Evolutionary conservation across 192 early-diverging fungal species (phyloP), one percentile per base, ranked within the genome.

Genomic region (Phlyctochytrium planicorne): DNA sequence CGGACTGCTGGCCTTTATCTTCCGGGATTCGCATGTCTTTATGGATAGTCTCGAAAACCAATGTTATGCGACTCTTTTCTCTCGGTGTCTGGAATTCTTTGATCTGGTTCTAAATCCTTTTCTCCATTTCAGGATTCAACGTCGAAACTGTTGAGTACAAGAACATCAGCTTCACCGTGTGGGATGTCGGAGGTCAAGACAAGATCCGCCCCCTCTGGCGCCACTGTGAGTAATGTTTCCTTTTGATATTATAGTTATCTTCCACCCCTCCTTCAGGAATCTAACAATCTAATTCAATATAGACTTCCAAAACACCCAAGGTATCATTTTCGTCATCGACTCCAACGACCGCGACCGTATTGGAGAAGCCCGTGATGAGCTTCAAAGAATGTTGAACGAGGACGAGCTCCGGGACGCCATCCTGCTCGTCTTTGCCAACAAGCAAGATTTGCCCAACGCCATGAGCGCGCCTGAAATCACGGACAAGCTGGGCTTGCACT

Each of bases 121-220:
- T 6, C 47, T 14, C 40, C 6, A 50, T n/a, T n/a, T n/a, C n/a
- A 86, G 96, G 96, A 59, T 97, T 98, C 84, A 98, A 98, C 77
- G 95, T 97, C 68, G 96, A 98, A 83, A 95, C 92, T 52, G 94
- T 97, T 70, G 90, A 92, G 77, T 96, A 97, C 89, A 96, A 95
- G 85, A 96, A 95, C 89, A 94, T 95, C 82, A 92, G 86, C 75
- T 98, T 97, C 82, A 95, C 91, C 47, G 92, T 97, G 71, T 97
- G 95, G 95, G 96, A 98, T 80, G 94, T 98, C 67, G 96, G 96
- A 72, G 96, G 96, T 80, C 93, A 96, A 83, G 94, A 96, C 84
- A 94, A 95, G 85, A 98, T 98, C 68, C 87, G 96, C 75, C 94
- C 94, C 32, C 84, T 97, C 77, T 98, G 96, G 96, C 86, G 95